Conservation (phyloP, 1,284 basidiomycete genomes). For the Calocybe gambosa region DNA sequence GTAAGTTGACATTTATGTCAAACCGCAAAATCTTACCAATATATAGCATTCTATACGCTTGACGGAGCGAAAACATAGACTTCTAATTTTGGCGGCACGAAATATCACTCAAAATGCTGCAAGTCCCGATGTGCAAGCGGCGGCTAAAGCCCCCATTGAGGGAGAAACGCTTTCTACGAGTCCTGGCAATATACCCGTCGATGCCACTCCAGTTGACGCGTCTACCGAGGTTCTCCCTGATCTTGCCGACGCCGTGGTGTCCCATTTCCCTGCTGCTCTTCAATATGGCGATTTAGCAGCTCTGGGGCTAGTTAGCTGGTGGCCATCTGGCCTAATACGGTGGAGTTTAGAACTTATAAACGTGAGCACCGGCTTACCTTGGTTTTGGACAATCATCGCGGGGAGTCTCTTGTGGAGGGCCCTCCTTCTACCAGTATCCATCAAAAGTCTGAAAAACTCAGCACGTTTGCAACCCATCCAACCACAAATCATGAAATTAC, state of each 20-base stretch:
- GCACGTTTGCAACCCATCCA: constrained; percentile 63
- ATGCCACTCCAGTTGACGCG: constrained; percentile 1
- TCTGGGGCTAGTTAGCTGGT: constrained; percentile 63
- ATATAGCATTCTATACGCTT: constrained; percentile 11
- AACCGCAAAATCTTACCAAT: constrained; percentile 10
- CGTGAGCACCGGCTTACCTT: constrained; percentile 71
- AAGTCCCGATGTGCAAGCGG: constrained; percentile 10
- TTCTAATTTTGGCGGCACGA: constrained; percentile 11
- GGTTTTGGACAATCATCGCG: constrained; percentile 80
- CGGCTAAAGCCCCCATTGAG: constrained; percentile 4
- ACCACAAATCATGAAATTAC: constrained; percentile 51
- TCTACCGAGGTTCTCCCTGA: constrained; percentile 17
- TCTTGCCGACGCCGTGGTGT: constrained; percentile 22
- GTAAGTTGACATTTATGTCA: constrained; percentile 7
- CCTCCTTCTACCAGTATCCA: constrained; percentile 63
- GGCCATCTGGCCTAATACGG: constrained; percentile 51
- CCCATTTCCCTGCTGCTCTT: constrained; percentile 37
- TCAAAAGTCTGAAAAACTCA: constrained; percentile 62
- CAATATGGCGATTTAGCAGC: constrained; percentile 77
- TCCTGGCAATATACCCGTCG: constrained; percentile 1
- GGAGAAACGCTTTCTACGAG: constrained; percentile 1
- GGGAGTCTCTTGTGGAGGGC: constrained; percentile 69
- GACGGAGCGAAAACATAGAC: constrained; percentile 3
- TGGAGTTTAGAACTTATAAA: constrained; percentile 75
- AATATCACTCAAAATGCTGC: constrained; percentile 16